Base-by-base conservation (phyloP, 345 rosid genomes). In the Camelina hispida region DNA sequence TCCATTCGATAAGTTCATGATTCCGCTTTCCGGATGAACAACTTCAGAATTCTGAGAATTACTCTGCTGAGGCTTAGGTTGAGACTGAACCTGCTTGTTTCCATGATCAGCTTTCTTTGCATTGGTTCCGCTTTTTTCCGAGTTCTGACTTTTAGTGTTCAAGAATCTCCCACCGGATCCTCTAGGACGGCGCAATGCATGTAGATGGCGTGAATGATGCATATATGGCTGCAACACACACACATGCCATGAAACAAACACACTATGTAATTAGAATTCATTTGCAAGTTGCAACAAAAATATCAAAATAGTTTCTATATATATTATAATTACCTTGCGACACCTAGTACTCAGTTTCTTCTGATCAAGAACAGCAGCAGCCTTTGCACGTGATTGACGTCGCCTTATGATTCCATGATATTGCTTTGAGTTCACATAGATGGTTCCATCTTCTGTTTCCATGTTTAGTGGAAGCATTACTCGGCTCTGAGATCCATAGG, bases 91-190 rank as follows among this genome's bases (percentile, higher is more conserved):
- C 60, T 77, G 67, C 68, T 30, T 72, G 30, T 16, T 30, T 28
- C 43, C 80, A 63, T n/a, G n/a, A n/a, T 55, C 77, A 65, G 23
- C 59, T 54, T 55, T 69, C 65, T 62, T 71, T 63, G 77, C 76
- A 51, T 77, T 83, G 53, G 2, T 68, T 71, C 73, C 83, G 3
- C 64, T 81, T 66, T 75, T 79, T 15, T 50, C 83, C 15, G 44
- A 30, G 57, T 71, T 71, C 30, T 22, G 44, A 58, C 25, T 75
- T 76, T 85, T 90, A 0, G 87, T 66, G 77, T 92, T 95, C 88
- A 95, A 72, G 87, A 95, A 95, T 61, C 99, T 91, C n/a, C 99
- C 99, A 11, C 99, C 98, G 0, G 84, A 85, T 64, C 99, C 99
- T 81, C 99, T 89, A 58, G 97, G 98, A 52, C 97, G 93, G 52